phyloP scores from a whole-genome alignment of 2,329 filamentous ascomycete species.

The Venturia pyrina region DNA sequence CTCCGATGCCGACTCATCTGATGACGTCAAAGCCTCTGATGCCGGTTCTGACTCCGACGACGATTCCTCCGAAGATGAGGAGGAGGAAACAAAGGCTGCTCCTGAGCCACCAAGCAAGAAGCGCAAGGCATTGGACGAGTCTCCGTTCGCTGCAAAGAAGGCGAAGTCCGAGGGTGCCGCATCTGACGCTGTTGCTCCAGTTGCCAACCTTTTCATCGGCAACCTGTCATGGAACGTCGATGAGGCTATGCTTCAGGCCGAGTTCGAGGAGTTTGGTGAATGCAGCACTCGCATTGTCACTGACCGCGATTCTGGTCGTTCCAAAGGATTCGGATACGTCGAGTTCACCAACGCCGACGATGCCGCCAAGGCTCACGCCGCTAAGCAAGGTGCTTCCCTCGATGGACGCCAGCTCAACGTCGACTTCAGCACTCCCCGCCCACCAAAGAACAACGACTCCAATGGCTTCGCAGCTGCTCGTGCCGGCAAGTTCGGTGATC shows the following conservation, averaged over 20 bases:
- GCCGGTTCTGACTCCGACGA: conserved; percentile 7
- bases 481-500: conserved; percentile 65
- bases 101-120: conserved; percentile 44
- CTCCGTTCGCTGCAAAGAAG: conserved; percentile 51
- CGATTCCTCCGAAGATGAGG: conserved; percentile 16
- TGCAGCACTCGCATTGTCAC: conserved; percentile 65
- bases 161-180: conserved; percentile 47
- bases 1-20: conserved; percentile 18
- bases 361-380: conserved; percentile 55
- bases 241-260: conserved; percentile 67
- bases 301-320: conserved; percentile 69
- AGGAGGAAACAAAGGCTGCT: conserved; percentile 22
- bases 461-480: conserved; percentile 39
- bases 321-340: conserved; percentile 89
- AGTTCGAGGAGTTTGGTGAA: conserved; percentile 72
- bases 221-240: conserved; percentile 87
- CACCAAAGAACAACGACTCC: conserved; percentile 35
- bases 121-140: conserved; percentile 52
- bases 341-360: conserved; percentile 64
- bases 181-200: conserved; percentile 27
- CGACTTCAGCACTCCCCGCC: conserved; percentile 63
- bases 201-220: conserved; percentile 73
- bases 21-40: conserved; percentile 17
- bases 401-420: conserved; percentile 68
- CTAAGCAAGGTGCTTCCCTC: conserved; percentile 62